Evolutionary conservation across 2,329 filamentous ascomycete genomes (phyloP).

Genomic region (Xylaria sp.): DNA sequence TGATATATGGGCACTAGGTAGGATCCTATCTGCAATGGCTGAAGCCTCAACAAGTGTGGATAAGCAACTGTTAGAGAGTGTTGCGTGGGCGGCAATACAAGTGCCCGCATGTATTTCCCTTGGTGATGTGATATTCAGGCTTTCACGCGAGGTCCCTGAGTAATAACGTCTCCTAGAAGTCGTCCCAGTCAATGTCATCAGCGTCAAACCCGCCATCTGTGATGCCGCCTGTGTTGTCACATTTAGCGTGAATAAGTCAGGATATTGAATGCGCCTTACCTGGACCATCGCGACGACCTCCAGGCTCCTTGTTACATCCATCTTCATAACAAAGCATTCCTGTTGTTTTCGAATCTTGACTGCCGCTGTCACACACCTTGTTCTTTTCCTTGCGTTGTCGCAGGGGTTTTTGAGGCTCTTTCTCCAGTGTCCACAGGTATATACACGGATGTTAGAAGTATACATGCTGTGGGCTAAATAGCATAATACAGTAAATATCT

Average conservation of each 20-base stretch:
- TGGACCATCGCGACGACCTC: slow-evolving; percentile 5
- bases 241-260: slow-evolving; percentile 6
- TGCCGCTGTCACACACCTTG: neutral
- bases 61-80: slow-evolving; percentile 16
- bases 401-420: slow-evolving; percentile 1
- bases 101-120: slow-evolving; percentile 11
- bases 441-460: neutral
- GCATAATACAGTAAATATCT: neutral
- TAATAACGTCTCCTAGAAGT: neutral
- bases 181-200: slow-evolving; percentile 6
- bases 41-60: slow-evolving; percentile 9
- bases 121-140: slow-evolving; percentile 4
- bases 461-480: neutral
- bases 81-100: slow-evolving; percentile 14
- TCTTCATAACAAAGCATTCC: slow-evolving; percentile 1
- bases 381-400: slow-evolving; percentile 1
- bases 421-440: neutral
- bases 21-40: slow-evolving; percentile 12
- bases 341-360: slow-evolving; percentile 7
- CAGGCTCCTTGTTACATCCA: slow-evolving; percentile 12
- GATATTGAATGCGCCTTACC: slow-evolving; percentile 2
- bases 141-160: slow-evolving; percentile 8
- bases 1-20: slow-evolving; percentile 13
- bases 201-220: slow-evolving; percentile 8
- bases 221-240: slow-evolving; percentile 3